Evolutionary conservation across 2,329 filamentous ascomycete genomes (phyloP), one percentile per base, ranked within the genome.

Genomic region (Trichoderma citrinoviride): DNA sequence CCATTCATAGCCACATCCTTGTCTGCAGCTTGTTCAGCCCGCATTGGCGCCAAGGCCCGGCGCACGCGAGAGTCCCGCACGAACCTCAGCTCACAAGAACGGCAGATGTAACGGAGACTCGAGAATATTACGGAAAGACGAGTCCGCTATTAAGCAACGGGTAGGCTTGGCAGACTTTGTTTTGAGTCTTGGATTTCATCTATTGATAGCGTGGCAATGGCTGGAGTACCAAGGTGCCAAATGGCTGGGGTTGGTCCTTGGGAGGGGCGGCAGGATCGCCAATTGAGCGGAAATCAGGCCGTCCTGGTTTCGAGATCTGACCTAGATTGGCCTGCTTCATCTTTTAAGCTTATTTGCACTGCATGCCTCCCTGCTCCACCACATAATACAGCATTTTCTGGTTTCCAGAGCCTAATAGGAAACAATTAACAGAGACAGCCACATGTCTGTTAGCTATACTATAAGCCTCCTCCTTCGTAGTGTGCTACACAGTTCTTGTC

Each of bases 301-400:
- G 57, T 21, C 57, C 23, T 7, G 57, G 33, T 29, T 61, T 43
- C 12, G 2, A 61, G 57, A 61, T 61, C 57, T 52, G 33, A 7
- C 33, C 23, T 17, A 61, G 46, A 61, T 52, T 43, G 27, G 27
- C 15, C 46, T 41, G 37, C 46, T 49, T 29, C 33, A 27, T 41
- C 14, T 15, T 61, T 61, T 61, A 61, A 61, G 57, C 57, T 61
- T 61, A 61, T 41, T 52, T 61, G 17, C 15, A 41, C 46, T 29
- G 27, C 57, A 19, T 19, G 23, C 12, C 29, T 50, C 23, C 3
- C 21, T 21, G 23, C 1, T 21, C 56, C 29, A 50, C 46, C 19
- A 4, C 17, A 21, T 37, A 7, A 23, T 15, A 52, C 27, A 44
- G 17, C n/a, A 33, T 58, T 23, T 33, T 12, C 33, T 33, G 49